Evolutionary conservation across 805 yeast species (phyloP).

Genomic region (Schwanniomyces sp.): DNA sequence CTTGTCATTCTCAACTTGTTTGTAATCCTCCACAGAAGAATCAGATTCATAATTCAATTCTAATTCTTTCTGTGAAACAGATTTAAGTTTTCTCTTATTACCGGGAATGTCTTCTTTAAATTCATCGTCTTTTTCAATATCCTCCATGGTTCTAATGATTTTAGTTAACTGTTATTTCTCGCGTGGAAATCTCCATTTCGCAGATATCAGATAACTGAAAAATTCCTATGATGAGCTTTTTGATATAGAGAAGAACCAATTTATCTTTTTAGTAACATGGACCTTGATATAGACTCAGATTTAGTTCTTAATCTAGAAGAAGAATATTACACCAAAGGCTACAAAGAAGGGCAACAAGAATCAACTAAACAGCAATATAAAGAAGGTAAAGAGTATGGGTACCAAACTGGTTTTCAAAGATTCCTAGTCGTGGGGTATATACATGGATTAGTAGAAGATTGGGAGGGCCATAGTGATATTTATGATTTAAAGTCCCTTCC

Average conservation of each 20-base stretch:
- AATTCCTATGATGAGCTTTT: neutral
- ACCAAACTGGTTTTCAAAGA: conserved; percentile 74
- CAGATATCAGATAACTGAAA: neutral
- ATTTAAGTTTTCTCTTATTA: conserved; percentile 10
- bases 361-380: conserved; percentile 57
- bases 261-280: conserved; percentile 17
- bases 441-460: conserved; percentile 45
- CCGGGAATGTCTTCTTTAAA: conserved; percentile 11
- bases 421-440: conserved; percentile 70
- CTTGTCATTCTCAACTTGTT: conserved; percentile 10
- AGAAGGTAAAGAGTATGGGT: conserved; percentile 86
- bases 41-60: conserved; percentile 24
- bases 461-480: conserved; percentile 24
- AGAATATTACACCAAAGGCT: conserved; percentile 66
- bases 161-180: neutral
- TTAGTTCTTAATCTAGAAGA: conserved; percentile 61
- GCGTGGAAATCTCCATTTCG: neutral
- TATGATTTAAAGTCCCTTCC: conserved; percentile 17
- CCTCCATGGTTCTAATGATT: neutral
- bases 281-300: conserved; percentile 43
- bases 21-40: conserved; percentile 18
- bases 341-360: conserved; percentile 63
- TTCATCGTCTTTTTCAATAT: conserved; percentile 6
- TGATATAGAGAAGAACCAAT: conserved; percentile 3
- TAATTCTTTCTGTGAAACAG: conserved; percentile 13